Evolutionary conservation across 257 asterid species (phyloP).

Genomic region (Galeopsis tetrahit): DNA sequence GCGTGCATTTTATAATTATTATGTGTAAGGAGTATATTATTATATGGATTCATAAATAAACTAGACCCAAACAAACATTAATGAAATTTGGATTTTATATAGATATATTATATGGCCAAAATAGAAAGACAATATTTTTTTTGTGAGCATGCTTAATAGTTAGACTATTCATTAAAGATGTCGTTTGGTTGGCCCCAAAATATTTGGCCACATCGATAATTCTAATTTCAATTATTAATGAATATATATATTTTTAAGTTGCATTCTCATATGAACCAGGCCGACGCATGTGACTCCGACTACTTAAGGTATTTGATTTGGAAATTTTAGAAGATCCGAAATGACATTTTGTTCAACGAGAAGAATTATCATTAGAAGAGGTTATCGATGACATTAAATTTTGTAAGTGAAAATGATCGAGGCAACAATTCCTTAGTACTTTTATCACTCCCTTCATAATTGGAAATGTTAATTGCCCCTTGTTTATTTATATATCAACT

Average conservation of each 20-base stretch:
- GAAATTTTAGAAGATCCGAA: too few species aligned
- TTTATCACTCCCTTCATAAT: too few species aligned
- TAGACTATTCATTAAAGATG: slow-evolving; percentile 26
- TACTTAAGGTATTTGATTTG: not conserved
- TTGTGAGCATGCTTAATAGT: not conserved
- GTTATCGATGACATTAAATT: too few species aligned
- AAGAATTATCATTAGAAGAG: too few species aligned
- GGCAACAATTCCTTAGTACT: too few species aligned
- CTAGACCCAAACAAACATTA: not conserved
- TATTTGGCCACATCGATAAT: slow-evolving; percentile 32
- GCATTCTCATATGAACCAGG: slow-evolving; percentile 17
- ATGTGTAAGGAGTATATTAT: too few species aligned
- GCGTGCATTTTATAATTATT: too few species aligned
- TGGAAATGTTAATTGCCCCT: too few species aligned
- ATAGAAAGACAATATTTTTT: not conserved
- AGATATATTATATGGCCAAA: not conserved
- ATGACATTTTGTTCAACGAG: too few species aligned
- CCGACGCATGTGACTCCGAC: not conserved
- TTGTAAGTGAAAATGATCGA: too few species aligned
- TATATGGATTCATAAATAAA: not conserved
- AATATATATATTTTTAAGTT: slow-evolving; percentile 1
- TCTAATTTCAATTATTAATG: slow-evolving; percentile 27
- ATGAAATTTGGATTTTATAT: not conserved
- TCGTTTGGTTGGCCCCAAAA: slow-evolving; percentile 31
- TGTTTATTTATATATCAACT: too few species aligned